These are phyloP conservation scores for Desmodesmus armatus DNA, from an alignment of 139 green algal genomes.

Conservation along the genomic window DNA sequence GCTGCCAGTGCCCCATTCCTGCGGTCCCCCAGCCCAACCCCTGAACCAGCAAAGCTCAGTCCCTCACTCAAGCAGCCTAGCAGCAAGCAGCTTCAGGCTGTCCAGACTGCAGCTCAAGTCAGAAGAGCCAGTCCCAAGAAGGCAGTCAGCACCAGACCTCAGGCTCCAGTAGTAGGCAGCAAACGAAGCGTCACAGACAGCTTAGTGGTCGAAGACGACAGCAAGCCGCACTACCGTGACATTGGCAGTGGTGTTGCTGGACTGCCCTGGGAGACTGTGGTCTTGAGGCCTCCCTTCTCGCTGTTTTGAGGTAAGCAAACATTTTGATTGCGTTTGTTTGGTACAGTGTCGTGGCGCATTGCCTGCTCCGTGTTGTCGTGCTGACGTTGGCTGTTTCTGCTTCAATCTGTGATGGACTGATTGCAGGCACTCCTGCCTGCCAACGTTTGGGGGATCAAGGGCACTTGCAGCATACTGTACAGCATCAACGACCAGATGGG, in stretches of 20 bases:
- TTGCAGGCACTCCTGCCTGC: no score
- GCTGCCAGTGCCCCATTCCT: no score
- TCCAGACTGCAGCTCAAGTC: neutral
- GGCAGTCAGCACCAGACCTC: neutral
- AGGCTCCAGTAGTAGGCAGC: neutral
- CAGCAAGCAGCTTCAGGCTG: neutral
- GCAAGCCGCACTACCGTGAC: constrained; percentile 37
- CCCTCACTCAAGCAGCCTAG: neutral
- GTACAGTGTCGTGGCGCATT: neutral
- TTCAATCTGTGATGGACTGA: neutral
- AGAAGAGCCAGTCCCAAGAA: neutral
- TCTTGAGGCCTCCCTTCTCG: constrained; percentile 21
- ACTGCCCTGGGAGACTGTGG: neutral
- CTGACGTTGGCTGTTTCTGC: neutral
- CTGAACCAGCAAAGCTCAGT: neutral
- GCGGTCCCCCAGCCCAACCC: no score
- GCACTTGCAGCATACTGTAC: no score
- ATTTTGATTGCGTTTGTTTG: neutral
- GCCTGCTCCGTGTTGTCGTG: neutral
- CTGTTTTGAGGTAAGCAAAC: constrained; percentile 13
- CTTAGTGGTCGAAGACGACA: constrained; percentile 37
- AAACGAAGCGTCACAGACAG: neutral
- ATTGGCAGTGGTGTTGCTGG: constrained; percentile 6
- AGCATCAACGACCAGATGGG: no score
- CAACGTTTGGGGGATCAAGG: no score